Conservation (phyloP, 257 asterid species). For the Solanum tarijense region DNA sequence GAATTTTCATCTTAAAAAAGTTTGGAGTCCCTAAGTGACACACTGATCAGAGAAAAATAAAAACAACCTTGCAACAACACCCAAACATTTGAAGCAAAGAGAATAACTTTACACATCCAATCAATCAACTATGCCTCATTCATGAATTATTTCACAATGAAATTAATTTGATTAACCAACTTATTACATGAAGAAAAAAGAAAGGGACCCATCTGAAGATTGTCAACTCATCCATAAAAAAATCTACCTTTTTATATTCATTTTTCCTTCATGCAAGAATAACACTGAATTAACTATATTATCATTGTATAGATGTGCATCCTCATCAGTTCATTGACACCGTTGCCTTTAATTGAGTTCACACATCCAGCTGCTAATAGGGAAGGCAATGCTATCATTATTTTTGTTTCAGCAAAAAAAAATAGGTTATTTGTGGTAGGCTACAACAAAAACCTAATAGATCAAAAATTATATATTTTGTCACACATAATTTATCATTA, state of each 20-base stretch:
- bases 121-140: background rate
- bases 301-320: background rate
- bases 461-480: background rate
- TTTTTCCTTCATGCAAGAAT: background rate
- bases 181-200: background rate
- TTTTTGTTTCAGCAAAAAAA: background rate
- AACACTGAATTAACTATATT: background rate
- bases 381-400: background rate
- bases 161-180: background rate
- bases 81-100: background rate
- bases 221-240: background rate
- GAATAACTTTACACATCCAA: background rate
- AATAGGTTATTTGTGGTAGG: background rate
- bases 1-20: background rate
- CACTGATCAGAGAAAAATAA: background rate
- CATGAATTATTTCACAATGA: background rate
- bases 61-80: background rate
- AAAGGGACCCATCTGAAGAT: background rate
- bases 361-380: background rate
- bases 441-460: background rate
- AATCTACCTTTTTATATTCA: background rate
- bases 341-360: background rate
- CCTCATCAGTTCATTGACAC: background rate
- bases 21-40: background rate
- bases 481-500: background rate